Percentiles rank a stretch among this genome's conserved stretches.
These are phyloP conservation scores for Blastobotrys arbuscula DNA, from an alignment of 1,139 yeast species.

Conservation along the genomic window DNA sequence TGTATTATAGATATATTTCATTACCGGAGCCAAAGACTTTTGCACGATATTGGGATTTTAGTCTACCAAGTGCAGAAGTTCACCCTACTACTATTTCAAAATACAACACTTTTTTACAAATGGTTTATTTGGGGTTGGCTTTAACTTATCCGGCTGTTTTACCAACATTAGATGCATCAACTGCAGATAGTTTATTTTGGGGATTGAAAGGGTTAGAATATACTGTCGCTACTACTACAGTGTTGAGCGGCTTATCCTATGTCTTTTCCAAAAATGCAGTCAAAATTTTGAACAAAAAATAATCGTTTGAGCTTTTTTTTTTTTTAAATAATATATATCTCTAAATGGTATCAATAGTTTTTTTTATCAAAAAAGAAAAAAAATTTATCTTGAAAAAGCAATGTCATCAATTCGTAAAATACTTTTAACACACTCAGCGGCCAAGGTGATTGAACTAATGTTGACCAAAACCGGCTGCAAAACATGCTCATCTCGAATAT, in stretches of 20 bases:
- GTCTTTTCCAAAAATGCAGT: conserved; percentile 64
- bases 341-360: neutral
- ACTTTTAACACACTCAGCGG: conserved; percentile 94
- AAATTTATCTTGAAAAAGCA: conserved; percentile 51
- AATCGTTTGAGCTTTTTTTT: too few species aligned
- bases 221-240: conserved; percentile 71
- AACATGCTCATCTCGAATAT: conserved; percentile 89
- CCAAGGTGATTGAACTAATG: conserved; percentile 88
- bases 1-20: conserved; percentile 66
- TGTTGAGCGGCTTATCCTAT: conserved; percentile 74
- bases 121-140: conserved; percentile 78
- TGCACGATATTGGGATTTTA: conserved; percentile 65
- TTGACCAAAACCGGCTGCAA: conserved; percentile 93
- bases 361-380: too few species aligned
- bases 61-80: conserved; percentile 80
- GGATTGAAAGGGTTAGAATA: conserved; percentile 39
- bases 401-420: conserved; percentile 95
- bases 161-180: conserved; percentile 26
- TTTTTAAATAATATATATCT: neutral
- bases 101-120: conserved; percentile 84
- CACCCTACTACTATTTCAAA: conserved; percentile 87
- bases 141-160: conserved; percentile 61
- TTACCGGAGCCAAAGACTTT: conserved; percentile 74
- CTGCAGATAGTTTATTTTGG: conserved; percentile 20
- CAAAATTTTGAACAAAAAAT: conserved; percentile 35